Base-by-base conservation (phyloP, 2,329 filamentous ascomycete species). In the Fusarium vanettenii region DNA sequence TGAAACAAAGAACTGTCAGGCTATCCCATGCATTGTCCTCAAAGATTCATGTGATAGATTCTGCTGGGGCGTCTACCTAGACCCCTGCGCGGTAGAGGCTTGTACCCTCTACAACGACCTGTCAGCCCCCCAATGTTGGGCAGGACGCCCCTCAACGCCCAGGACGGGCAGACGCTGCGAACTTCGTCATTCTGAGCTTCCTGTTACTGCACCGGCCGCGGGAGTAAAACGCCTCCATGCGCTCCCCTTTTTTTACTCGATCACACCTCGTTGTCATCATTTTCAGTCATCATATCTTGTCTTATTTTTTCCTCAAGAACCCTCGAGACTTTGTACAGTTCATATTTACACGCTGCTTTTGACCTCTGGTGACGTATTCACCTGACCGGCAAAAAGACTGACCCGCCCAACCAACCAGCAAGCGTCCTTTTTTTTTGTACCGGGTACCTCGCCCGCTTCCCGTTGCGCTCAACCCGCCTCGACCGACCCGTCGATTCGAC, bases 21-120 rank as follows among this genome's bases (percentile, higher is more conserved):
- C 48, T 31, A 14, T 52, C 27, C 27, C 27, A 31, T 6, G 48
- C 48, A 31, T 52, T 52, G 18, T 52, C 27, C 48, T 52, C 48
- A 31, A 29, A 52, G 71, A 68, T 43, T 57, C 66, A 74, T 74
- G 72, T 74, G 72, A 74, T 75, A 62, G 62, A 74, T 75, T 73
- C 66, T 63, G 72, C 65, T 70, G 72, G 72, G 72, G 69, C 65
- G 35, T 64, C 66, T 22, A 33, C 59, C 72, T 64, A 61, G 72
- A 75, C 56, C 72, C 72, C 60, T 74, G 72, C 52, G 29, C 5
- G 59, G 72, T 70, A 74, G 55, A n/a, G 48, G 14, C 59, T 70
- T 70, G 72, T 74, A 75, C 69, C 45, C 11, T 59, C 52, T 74
- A 74, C 72, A 45, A 64, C 39, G 11, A 20, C 59, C 31, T 52